phyloP scores from a whole-genome alignment of 805 yeast genomes.

The Saturnispora halmiae region DNA sequence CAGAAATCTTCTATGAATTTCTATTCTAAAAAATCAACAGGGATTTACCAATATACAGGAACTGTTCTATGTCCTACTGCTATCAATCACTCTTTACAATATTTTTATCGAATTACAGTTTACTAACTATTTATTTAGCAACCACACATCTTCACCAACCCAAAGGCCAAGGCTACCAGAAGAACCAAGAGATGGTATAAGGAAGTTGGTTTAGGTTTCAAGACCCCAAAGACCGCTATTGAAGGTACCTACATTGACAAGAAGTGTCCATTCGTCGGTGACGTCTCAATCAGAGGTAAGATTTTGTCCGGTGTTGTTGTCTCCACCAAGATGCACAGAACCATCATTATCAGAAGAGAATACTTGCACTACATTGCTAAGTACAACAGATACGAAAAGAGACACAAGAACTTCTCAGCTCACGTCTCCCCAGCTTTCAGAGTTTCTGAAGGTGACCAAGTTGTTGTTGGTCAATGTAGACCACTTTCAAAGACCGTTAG shows the following conservation, averaged over 20 bases:
- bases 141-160: slow-evolving; percentile 99
- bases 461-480: slow-evolving; percentile 99
- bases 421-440: slow-evolving; percentile 99
- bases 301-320: slow-evolving; percentile 99
- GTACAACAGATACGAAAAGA: slow-evolving; percentile 99
- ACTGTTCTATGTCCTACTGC: no score
- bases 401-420: slow-evolving; percentile 99
- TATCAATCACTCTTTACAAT: neutral
- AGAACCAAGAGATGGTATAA: slow-evolving; percentile 99
- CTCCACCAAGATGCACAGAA: slow-evolving; percentile 99
- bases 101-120: no score
- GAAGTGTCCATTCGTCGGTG: slow-evolving; percentile 99
- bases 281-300: slow-evolving; percentile 98
- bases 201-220: slow-evolving; percentile 99
- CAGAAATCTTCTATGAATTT: no score
- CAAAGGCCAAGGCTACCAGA: slow-evolving; percentile 98
- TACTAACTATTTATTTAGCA: slow-evolving; percentile 46
- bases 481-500: slow-evolving; percentile 99
- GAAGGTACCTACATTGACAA: slow-evolving; percentile 99
- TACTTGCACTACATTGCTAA: slow-evolving; percentile 99
- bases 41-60: no score
- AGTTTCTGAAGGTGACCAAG: slow-evolving; percentile 97
- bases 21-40: no score
- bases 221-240: slow-evolving; percentile 98
- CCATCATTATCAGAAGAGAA: slow-evolving; percentile 99